These are phyloP conservation scores for Plasmopara halstedii DNA, from an alignment of 352 stramenopile species.

Conservation along the genomic window DNA sequence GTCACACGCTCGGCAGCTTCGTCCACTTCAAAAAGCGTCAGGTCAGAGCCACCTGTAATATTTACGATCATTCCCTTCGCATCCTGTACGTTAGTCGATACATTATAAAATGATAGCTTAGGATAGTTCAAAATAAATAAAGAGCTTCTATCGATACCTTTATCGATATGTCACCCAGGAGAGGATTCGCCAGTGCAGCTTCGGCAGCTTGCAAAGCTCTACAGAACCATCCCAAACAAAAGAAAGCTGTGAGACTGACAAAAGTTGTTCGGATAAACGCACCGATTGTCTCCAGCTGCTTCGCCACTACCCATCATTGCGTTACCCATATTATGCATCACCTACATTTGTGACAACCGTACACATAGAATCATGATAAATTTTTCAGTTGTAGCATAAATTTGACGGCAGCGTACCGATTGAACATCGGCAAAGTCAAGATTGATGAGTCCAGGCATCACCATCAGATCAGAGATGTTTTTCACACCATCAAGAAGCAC, in stretches of 20 bases:
- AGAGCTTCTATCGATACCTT: constrained; percentile 26
- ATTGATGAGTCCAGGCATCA: constrained; percentile 85
- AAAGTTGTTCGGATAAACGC: background rate
- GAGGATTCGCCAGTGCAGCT: constrained; percentile 76
- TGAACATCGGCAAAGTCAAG: constrained; percentile 84
- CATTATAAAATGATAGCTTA: background rate
- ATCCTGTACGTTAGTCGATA: constrained; percentile 22
- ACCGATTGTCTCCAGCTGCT: constrained; percentile 85
- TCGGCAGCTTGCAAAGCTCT: constrained; percentile 79
- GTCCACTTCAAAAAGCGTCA: constrained; percentile 91
- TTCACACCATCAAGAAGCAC: constrained; percentile 82
- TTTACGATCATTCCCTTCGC: constrained; percentile 93
- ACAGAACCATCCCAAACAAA: constrained; percentile 1
- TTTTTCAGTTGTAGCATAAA: too few species aligned
- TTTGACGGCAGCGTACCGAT: constrained; percentile 32
- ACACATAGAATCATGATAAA: too few species aligned
- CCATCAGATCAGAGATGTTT: constrained; percentile 86
- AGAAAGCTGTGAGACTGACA: background rate
- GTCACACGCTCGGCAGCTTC: constrained; percentile 82
- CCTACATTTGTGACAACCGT: too few species aligned
- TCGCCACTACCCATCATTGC: constrained; percentile 90
- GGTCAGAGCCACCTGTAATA: constrained; percentile 90
- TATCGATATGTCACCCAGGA: constrained; percentile 86
- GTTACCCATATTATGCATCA: constrained; percentile 85
- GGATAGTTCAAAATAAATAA: background rate